Conservation (phyloP, 441 rosid genomes). For the Populus trichocarpa region DNA sequence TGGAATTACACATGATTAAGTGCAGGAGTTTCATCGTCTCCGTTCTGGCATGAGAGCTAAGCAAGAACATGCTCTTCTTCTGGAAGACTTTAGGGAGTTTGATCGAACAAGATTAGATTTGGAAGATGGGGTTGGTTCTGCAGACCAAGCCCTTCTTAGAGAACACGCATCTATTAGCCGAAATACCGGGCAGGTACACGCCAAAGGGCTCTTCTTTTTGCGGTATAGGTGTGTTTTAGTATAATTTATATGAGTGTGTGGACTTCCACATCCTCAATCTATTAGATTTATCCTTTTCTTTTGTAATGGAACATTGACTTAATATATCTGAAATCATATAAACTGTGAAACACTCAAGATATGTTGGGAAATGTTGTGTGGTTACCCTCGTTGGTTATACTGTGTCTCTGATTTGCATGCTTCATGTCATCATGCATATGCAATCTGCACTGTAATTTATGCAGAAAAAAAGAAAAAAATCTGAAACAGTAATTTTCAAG, state of each 20-base stretch:
- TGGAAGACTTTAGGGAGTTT: conserved; percentile 94
- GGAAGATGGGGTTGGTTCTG: conserved; percentile 68
- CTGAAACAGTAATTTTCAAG: background rate
- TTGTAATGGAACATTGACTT: background rate
- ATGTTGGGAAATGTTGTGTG: background rate
- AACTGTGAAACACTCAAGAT: background rate
- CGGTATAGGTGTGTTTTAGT: background rate
- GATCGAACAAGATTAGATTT: conserved; percentile 85
- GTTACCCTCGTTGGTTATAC: background rate
- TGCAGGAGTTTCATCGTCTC: conserved; percentile 97
- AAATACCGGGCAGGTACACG: conserved; percentile 76
- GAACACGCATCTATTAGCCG: conserved; percentile 80
- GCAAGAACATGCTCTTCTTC: conserved; percentile 91
- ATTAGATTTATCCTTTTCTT: background rate
- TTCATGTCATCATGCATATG: background rate
- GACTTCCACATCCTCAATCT: background rate
- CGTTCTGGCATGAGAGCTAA: conserved; percentile 87
- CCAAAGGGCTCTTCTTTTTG: background rate
- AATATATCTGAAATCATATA: background rate
- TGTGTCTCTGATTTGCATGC: background rate
- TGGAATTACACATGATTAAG: conserved; percentile 28
- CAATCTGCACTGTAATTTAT: background rate
- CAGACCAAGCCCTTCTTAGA: conserved; percentile 74
- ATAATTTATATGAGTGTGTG: background rate
- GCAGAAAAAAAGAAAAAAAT: background rate